Base-by-base conservation (phyloP, 2,329 filamentous ascomycete genomes). In the Chrysoporthe puriensis region DNA sequence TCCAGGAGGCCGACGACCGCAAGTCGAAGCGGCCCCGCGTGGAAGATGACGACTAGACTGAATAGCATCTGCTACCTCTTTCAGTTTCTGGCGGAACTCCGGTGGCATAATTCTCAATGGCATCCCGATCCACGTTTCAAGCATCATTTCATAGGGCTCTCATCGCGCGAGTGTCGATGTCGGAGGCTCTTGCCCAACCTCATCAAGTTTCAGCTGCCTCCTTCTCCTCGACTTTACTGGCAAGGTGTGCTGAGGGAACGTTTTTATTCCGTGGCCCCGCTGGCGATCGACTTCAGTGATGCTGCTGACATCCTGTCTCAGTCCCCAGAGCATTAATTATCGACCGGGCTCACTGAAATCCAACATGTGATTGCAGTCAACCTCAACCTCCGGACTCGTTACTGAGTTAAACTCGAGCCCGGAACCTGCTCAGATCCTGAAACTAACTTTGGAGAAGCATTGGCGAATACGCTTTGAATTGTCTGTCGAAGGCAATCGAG, bases 1-100 rank as follows among this genome's bases (percentile, higher is more conserved):
- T 96, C 69, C 90, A 93, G 72, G 90, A 92, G 42, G 84, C 84
- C 7, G 88, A 86, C 66, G 85, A 79, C 54, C 79, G 84, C 72
- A 79, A 83, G 76, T 82, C 85, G 62, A 97, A 97, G 83, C 87
- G 91, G 73, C 91, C 91, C 32, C 88, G 91, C 72, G 87, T 95
- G 34, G 92, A 95, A 36, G 91, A 93, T 68, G 82, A 85, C 46
- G 83, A 87, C 34, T 77, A 78, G 64, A 64, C 1, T 65, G 65
- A 46, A 59, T 57, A 68, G 66, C 50, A 56, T 34, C 43, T 46
- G 40, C 52, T 46, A 40, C 21, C 21, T 26, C 40, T 14, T 18
- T 13, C 13, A 54, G 50, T 46, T 44, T 21, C 14, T 26, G 57
- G n/a, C 9, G 18, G n/a, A 13, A 0, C 11, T 18, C 36, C 16